Conservation (phyloP, 2,329 filamentous ascomycete genomes). For the Diaporthe batatas region DNA sequence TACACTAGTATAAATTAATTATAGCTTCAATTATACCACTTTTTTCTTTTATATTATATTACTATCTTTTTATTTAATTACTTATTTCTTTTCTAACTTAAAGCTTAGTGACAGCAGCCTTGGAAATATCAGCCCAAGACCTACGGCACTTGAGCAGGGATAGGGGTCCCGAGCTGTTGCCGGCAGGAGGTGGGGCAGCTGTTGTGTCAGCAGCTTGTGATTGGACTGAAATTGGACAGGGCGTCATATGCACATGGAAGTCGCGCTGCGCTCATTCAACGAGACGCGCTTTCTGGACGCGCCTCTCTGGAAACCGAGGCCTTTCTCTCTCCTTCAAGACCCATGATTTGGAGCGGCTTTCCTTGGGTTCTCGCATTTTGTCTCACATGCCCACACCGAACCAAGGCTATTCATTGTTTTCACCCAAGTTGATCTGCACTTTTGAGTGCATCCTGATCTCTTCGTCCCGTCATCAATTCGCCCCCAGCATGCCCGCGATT, state of each 20-base stretch:
- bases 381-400: neutral
- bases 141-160: neutral
- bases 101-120: too few relatives aligned
- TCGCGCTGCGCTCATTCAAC: neutral
- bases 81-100: too few relatives aligned
- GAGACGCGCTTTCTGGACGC: slow-evolving; percentile 33
- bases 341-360: neutral
- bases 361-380: neutral
- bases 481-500: slow-evolving; percentile 16
- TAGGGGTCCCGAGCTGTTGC: neutral
- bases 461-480: neutral
- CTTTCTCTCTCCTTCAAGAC: neutral
- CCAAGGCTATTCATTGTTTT: neutral
- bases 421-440: neutral
- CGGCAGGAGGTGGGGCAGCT: slow-evolving; percentile 1
- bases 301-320: slow-evolving; percentile 7
- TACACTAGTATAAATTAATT: too few relatives aligned
- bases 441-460: neutral
- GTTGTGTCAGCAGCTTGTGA: neutral
- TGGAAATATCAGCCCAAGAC: too few relatives aligned
- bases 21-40: too few relatives aligned
- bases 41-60: too few relatives aligned
- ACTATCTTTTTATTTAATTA: too few relatives aligned
- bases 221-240: slow-evolving; percentile 12
- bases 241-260: slow-evolving; percentile 36